Evolutionary conservation across 2,329 filamentous ascomycete species (phyloP), one percentile per base, ranked within the genome.

Genomic region (Juglanconis juglandina): DNA sequence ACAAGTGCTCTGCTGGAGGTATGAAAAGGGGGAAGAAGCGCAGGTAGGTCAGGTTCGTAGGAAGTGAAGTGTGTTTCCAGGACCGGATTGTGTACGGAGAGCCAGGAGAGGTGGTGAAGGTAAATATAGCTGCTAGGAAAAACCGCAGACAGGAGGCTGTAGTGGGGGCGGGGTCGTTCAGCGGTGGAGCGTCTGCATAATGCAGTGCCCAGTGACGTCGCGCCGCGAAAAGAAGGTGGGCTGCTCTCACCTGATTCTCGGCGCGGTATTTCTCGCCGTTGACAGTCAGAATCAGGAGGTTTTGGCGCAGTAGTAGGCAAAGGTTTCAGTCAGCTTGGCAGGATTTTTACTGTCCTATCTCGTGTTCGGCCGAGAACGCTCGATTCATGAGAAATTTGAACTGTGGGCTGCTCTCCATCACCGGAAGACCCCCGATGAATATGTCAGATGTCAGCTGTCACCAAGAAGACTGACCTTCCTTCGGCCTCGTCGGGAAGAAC

Each of bases 191-290:
- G 48, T 53, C 53, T 41, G 42, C 55, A n/a, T 51, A 52, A 39
- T 50, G 46, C 55, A 53, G 35, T 60, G 24, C 53, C 47, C 39
- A 53, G 58, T 60, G 58, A 63, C 61, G 61, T 61, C 54, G 47
- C 33, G 32, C 30, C 48, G 58, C 34, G 37, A 46, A 13, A 8
- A 10, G 17, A 3, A 34, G 55, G 47, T 57, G 37, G 37, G 35
- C 47, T 52, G 48, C 58, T 51, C 61, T 63, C 58, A 61, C 49
- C 47, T 50, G 58, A 55, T 39, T 57, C 58, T 50, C 56, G 49
- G 53, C 61, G 58, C 58, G 46, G 53, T 63, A 58, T 63, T 61
- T 63, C 58, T 63, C 61, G 61, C 58, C 58, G 47, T 58, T 58
- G 54, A 58, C 33, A 47, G 53, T 53, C 53, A 60, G 37, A 54